Percentiles rank a stretch among this genome's conserved stretches.
Evolutionary conservation across 1,139 yeast genomes (phyloP).

Genomic region (Magnusiomyces paraingens): DNA sequence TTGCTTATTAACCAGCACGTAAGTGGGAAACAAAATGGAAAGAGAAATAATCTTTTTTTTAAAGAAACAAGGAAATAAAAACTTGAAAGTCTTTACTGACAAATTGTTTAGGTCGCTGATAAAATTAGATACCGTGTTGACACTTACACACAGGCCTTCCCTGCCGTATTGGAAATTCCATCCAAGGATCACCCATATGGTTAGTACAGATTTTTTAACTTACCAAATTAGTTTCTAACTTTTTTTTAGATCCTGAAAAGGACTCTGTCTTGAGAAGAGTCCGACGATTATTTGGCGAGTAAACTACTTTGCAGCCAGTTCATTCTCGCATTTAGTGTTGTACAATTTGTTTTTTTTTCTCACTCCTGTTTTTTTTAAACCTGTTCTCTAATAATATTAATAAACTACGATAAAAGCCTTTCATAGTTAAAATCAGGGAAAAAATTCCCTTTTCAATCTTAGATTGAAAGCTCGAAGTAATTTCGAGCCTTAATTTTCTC

Average conservation of each 20-base stretch:
- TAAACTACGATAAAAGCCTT: constrained; percentile 7
- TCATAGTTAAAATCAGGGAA: no score
- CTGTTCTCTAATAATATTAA: background rate
- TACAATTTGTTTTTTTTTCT: constrained; percentile 6
- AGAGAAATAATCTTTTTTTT: no score
- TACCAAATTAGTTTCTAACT: constrained; percentile 1
- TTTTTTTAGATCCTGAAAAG: constrained; percentile 72
- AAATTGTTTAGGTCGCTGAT: constrained; percentile 54
- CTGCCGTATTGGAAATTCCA: constrained; percentile 94
- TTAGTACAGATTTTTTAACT: constrained; percentile 17
- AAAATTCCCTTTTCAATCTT: no score
- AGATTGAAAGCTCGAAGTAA: no score
- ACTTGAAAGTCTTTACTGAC: background rate
- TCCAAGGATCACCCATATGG: constrained; percentile 95
- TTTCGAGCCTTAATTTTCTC: no score
- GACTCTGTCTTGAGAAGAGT: constrained; percentile 93
- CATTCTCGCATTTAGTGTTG: background rate
- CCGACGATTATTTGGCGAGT: constrained; percentile 90
- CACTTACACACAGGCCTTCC: constrained; percentile 81
- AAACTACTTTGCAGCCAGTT: constrained; percentile 1
- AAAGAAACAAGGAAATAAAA: constrained; percentile 5
- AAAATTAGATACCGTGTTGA: constrained; percentile 79
- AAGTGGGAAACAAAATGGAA: constrained; percentile 13
- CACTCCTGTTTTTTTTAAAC: background rate
- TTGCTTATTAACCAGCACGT: constrained; percentile 84